A percentile compares a stretch with the other conserved stretches of the same genome.
Evolutionary conservation across 2,329 filamentous ascomycete species (phyloP).

Genomic region (Phyllosticta capitalensis): DNA sequence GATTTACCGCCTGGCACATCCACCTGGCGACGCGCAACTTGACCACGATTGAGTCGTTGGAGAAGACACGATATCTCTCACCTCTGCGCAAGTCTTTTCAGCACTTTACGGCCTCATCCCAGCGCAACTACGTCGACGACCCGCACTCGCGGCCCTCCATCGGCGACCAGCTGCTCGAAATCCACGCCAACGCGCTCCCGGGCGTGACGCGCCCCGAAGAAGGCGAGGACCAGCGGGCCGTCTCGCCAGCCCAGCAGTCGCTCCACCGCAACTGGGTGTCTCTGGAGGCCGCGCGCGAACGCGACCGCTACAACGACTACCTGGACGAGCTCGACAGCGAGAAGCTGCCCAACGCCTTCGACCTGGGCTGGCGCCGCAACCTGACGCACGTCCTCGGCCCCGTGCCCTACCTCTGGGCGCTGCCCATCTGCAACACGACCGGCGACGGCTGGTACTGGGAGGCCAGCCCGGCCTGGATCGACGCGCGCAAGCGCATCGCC

Average conservation of each 20-base stretch:
- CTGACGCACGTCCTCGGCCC: slow-evolving; percentile 73
- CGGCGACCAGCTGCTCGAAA: slow-evolving; percentile 67
- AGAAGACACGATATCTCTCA: slow-evolving; percentile 89
- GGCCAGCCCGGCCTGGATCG: slow-evolving; percentile 67
- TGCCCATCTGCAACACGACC: slow-evolving; percentile 76
- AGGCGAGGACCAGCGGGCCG: slow-evolving; percentile 49
- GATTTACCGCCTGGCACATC: slow-evolving; percentile 89
- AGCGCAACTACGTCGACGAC: slow-evolving; percentile 34
- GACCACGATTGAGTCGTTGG: slow-evolving; percentile 92
- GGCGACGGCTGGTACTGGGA: slow-evolving; percentile 96
- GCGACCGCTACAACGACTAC: slow-evolving; percentile 65
- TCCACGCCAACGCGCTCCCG: slow-evolving; percentile 71
- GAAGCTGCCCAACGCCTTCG: slow-evolving; percentile 86
- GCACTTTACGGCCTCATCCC: slow-evolving; percentile 37
- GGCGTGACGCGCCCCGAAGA: slow-evolving; percentile 74
- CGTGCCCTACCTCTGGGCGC: slow-evolving; percentile 59
- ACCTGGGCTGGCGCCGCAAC: slow-evolving; percentile 76
- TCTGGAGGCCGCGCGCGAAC: slow-evolving; percentile 45
- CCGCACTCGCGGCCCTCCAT: slow-evolving; percentile 22
- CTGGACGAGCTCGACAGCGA: slow-evolving; percentile 83
- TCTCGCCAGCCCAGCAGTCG: slow-evolving; percentile 31
- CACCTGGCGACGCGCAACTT: slow-evolving; percentile 67
- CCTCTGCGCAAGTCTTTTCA: slow-evolving; percentile 65
- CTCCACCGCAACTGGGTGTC: slow-evolving; percentile 28
- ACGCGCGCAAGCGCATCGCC: slow-evolving; percentile 54